Conservation (phyloP, 345 rosid genomes). For the Arabis hirsuta region DNA sequence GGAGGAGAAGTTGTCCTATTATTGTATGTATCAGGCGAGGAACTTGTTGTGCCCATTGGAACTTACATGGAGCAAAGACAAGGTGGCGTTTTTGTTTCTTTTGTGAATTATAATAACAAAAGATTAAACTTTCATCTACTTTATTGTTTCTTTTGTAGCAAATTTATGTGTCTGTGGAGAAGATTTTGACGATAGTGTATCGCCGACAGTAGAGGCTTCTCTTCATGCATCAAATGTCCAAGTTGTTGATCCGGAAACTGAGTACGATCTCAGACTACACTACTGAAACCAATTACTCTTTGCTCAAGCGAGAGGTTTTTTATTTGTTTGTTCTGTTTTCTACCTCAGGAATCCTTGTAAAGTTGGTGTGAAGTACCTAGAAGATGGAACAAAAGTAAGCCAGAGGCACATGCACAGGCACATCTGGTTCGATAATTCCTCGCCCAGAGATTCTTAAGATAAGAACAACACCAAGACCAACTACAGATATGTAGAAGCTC, state of each 20-base stretch:
- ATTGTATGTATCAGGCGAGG: too few species aligned
- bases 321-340: constrained; percentile 4
- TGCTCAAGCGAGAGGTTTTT: not conserved
- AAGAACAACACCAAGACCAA: constrained; percentile 86
- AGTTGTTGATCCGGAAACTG: constrained; percentile 91
- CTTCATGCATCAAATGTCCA: constrained; percentile 95
- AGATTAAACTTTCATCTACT: too few species aligned
- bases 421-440: constrained; percentile 90
- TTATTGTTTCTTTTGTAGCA: too few species aligned
- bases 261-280: constrained; percentile 48
- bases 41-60: too few species aligned
- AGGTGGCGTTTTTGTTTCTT: too few species aligned
- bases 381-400: constrained; percentile 96
- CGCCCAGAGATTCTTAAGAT: constrained; percentile 94
- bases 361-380: constrained; percentile 78
- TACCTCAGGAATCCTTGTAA: constrained; percentile 80
- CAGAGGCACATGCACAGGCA: constrained; percentile 75
- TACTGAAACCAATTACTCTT: not conserved
- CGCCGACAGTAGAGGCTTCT: constrained; percentile 77
- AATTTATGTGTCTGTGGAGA: too few species aligned
- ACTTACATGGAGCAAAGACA: too few species aligned
- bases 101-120: too few species aligned
- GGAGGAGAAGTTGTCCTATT: too few species aligned
- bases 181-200: too few species aligned
- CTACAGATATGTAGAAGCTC: constrained; percentile 54